Evolutionary conservation across 2,329 filamentous ascomycete genomes (phyloP).

Genomic region (Epichloe uncinata): DNA sequence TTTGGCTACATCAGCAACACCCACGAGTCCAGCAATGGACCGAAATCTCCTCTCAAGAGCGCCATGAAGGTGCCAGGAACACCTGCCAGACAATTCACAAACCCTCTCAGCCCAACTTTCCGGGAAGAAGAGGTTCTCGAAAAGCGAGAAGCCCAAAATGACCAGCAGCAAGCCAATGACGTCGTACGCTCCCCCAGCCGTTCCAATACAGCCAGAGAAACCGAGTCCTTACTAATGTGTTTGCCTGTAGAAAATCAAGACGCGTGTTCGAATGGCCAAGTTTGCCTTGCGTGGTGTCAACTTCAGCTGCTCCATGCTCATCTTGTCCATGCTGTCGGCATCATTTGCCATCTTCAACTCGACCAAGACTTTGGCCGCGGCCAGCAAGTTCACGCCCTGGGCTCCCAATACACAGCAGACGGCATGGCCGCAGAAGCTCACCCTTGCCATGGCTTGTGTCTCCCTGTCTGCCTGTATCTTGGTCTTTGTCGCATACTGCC

Average conservation of each 20-base stretch:
- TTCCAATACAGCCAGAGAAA: conserved; percentile 3
- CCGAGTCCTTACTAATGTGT: conserved; percentile 10
- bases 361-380: conserved; percentile 57
- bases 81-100: conserved; percentile 55
- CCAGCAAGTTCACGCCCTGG: conserved; percentile 80
- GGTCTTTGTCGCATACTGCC: conserved; percentile 77
- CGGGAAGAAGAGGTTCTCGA: conserved; percentile 76
- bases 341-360: conserved; percentile 88
- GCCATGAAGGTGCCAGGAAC: conserved; percentile 81
- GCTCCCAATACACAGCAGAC: conserved; percentile 52
- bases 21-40: conserved; percentile 47
- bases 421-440: conserved; percentile 80
- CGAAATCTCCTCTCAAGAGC: conserved; percentile 74
- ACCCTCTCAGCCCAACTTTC: conserved; percentile 84
- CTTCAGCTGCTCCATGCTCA: conserved; percentile 93
- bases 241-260: conserved; percentile 67
- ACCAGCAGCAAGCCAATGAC: conserved; percentile 78
- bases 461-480: conserved; percentile 67
- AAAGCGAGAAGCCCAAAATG: conserved; percentile 67
- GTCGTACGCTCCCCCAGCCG: conserved; percentile 47
- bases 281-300: conserved; percentile 89
- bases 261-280: conserved; percentile 82
- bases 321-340: conserved; percentile 79
- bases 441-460: conserved; percentile 65
- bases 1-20: conserved; percentile 74